Conservation (phyloP, 768 basidiomycete species). For the Russula ochroleuca region DNA sequence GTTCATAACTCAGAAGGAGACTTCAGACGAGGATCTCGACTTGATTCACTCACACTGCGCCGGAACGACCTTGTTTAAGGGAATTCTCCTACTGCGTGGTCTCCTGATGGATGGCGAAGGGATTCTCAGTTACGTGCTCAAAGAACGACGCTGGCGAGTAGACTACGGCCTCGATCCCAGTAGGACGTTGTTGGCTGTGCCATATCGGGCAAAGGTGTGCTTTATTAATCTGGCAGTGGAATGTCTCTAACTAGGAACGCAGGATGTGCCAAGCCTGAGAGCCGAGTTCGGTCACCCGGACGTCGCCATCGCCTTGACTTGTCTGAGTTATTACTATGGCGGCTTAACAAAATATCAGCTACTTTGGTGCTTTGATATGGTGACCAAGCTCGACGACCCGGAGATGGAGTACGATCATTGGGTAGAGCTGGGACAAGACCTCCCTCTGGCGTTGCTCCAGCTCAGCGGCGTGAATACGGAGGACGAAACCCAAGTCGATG, state of each 20-base stretch:
- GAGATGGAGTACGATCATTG: slow-evolving; percentile 41
- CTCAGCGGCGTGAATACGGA: slow-evolving; percentile 43
- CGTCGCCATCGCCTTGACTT: slow-evolving; percentile 43
- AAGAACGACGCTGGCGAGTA: slow-evolving; percentile 45
- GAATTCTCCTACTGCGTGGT: slow-evolving; percentile 44
- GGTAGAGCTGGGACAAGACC: slow-evolving; percentile 29
- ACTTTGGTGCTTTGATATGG: slow-evolving; percentile 36
- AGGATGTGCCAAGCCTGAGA: slow-evolving; percentile 44
- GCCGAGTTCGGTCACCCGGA: slow-evolving; percentile 55
- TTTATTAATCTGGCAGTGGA: background rate
- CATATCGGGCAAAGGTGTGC: slow-evolving; percentile 43
- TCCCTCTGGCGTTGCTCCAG: slow-evolving; percentile 35
- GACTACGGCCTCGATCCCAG: slow-evolving; percentile 46
- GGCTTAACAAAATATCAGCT: slow-evolving; percentile 43
- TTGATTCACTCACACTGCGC: background rate
- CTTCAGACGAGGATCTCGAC: background rate
- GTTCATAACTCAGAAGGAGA: background rate
- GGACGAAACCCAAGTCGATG: slow-evolving; percentile 36
- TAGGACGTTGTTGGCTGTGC: slow-evolving; percentile 48
- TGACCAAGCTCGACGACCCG: slow-evolving; percentile 43
- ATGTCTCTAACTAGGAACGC: background rate
- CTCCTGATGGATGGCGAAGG: slow-evolving; percentile 37
- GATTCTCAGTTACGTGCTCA: slow-evolving; percentile 39
- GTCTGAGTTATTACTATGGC: slow-evolving; percentile 46
- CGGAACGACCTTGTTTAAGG: slow-evolving; percentile 33